Evolutionary conservation across 139 green algal species (phyloP).

Genomic region (Chlorella sp.): DNA sequence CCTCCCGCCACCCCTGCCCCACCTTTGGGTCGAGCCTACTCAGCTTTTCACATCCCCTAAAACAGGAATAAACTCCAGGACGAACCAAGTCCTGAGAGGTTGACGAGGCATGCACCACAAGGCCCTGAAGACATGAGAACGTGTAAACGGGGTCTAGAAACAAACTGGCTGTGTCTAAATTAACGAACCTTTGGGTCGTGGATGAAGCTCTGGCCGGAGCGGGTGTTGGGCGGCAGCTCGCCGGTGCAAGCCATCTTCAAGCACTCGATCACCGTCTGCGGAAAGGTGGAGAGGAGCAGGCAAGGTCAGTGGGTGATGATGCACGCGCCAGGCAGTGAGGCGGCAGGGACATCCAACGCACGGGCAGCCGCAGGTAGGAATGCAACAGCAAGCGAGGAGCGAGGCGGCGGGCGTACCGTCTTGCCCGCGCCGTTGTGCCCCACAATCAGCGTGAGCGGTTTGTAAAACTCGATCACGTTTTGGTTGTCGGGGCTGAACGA

Average conservation of each 20-base stretch:
- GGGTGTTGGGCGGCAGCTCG: constrained; percentile 93
- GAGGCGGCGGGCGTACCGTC: constrained; percentile 73
- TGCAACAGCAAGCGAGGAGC: background rate
- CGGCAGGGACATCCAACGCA: background rate
- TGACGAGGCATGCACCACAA: no score
- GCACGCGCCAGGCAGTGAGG: background rate
- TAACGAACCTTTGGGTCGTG: constrained; percentile 88
- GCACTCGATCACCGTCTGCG: constrained; percentile 99
- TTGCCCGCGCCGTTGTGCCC: constrained; percentile 97
- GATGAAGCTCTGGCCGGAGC: constrained; percentile 90
- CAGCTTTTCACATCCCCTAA: no score
- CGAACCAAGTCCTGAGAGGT: no score
- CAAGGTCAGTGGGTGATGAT: background rate
- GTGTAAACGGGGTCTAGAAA: no score
- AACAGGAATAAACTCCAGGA: no score
- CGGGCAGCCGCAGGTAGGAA: background rate
- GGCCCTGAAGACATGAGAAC: no score
- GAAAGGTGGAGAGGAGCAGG: background rate
- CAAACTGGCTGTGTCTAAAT: no score
- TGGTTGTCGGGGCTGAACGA: constrained; percentile 93
- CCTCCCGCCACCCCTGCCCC: no score
- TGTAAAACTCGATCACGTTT: constrained; percentile 92
- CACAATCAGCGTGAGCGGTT: constrained; percentile 97
- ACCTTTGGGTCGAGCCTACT: no score
- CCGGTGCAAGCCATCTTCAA: constrained; percentile 95